Evolutionary conservation across 2,329 filamentous ascomycete species (phyloP).

Genomic region (Claviceps africana): DNA sequence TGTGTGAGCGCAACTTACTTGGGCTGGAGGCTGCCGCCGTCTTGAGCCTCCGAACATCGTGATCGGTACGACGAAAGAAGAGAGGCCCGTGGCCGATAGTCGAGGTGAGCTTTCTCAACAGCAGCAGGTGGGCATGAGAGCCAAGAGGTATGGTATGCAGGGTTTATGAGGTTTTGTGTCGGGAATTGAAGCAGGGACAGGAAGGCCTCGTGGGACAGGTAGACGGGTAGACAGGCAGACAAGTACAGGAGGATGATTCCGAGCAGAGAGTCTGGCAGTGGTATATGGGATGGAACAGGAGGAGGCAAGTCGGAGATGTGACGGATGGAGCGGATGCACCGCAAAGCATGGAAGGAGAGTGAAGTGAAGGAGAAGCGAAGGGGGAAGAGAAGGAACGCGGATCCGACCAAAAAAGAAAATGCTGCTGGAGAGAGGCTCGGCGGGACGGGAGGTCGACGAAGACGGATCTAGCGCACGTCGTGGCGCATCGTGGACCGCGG

Average conservation of each 20-base stretch:
- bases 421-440: slow-evolving; percentile 9
- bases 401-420: slow-evolving; percentile 3
- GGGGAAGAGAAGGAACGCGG: neutral
- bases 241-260: neutral
- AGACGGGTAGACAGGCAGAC: too few species aligned
- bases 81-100: slow-evolving; percentile 1
- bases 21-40: slow-evolving; percentile 32
- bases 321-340: neutral
- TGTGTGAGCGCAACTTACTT: slow-evolving; percentile 25
- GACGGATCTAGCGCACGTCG: slow-evolving; percentile 1
- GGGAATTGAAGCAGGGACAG: neutral
- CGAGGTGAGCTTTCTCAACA: slow-evolving; percentile 7
- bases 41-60: slow-evolving; percentile 37
- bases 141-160: slow-evolving; percentile 2
- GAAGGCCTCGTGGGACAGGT: neutral
- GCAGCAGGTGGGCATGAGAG: slow-evolving; percentile 6
- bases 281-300: neutral
- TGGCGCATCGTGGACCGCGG: slow-evolving; percentile 5
- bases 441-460: slow-evolving; percentile 1
- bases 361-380: neutral
- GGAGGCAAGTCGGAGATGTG: neutral
- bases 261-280: neutral
- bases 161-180: neutral
- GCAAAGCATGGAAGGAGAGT: neutral
- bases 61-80: slow-evolving; percentile 1